Evolutionary conservation across 192 early-diverging fungal genomes (phyloP), one percentile per base, ranked within the genome.

Genomic region (Phlyctochytrium bullatum): DNA sequence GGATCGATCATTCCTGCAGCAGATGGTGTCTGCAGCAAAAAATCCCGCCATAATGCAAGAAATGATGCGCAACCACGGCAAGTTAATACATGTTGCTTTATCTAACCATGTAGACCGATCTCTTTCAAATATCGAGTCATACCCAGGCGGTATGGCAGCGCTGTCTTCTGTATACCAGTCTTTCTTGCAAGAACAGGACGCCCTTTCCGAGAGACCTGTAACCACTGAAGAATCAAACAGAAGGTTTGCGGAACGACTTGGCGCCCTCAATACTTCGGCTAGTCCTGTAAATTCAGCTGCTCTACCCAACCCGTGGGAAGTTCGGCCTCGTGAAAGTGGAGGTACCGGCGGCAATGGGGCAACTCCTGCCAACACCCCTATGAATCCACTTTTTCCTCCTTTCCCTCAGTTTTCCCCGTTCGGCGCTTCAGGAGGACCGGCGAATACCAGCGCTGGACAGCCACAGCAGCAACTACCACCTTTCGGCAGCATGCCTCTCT

Each of bases 1-100:
- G 20, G 73, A 75, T 58, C 73, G 67, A 0, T 35, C 59, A 29
- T 70, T 75, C 35, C 63, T 75, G 34, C 32, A 66, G 2, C 66
- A 68, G 52, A 69, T 69, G 35, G 47, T 36, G n/a, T 16, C 24
- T 16, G 73, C 67, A 23, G 61, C 65, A 36, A 23, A 50, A n/a
- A 75, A 75, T 56, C 73, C 73, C 24, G 35, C 47, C 23, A 23
- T 73, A n/a, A 73, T 73, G 72, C 52, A 73, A 24, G 72, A 73
- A 29, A 69, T 69, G 72, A 69, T 69, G 72, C 6, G 72, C 36
- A 73, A 73, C 61, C 65, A 73, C 25, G 54, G 54, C 25, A 10
- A 20, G 54, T 57, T 57, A 20, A 10, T 57, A 24, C 25, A 14
- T 10, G 10, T 57, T 57, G 10, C 6, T 28, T 57, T 6, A 57